Conservation (phyloP, 345 rosid species). For the Acer saccharum region DNA sequence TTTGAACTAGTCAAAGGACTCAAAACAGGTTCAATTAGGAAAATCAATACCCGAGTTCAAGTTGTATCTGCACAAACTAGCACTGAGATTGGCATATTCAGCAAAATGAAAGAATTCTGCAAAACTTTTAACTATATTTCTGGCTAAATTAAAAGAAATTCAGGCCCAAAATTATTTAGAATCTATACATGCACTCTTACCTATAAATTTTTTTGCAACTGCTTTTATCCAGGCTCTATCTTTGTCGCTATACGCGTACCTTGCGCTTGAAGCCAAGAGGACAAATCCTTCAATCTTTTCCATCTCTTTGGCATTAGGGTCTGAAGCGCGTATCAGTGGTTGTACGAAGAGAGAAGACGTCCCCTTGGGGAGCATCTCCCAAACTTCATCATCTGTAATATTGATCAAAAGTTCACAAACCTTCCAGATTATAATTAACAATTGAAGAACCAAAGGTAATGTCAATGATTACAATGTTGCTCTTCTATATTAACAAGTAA, state of each 20-base stretch:
- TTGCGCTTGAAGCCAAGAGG: slow-evolving; percentile 72
- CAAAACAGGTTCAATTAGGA: neutral
- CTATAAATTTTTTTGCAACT: slow-evolving; percentile 65
- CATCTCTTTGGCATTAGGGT: slow-evolving; percentile 24
- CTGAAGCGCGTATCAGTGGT: slow-evolving; percentile 46
- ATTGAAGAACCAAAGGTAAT: slow-evolving; percentile 4
- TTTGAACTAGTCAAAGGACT: neutral
- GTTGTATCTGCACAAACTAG: neutral
- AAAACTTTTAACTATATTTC: neutral
- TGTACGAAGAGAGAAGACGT: slow-evolving; percentile 68
- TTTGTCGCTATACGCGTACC: slow-evolving; percentile 72
- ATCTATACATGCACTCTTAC: slow-evolving; percentile 36
- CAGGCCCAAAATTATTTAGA: slow-evolving; percentile 16
- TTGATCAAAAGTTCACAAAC: slow-evolving; percentile 16
- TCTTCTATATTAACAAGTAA: neutral
- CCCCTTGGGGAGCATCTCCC: slow-evolving; percentile 69
- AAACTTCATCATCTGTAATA: slow-evolving; percentile 53
- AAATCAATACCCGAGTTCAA: neutral
- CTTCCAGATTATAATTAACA: slow-evolving; percentile 3
- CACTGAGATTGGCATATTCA: neutral
- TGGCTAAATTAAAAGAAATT: neutral
- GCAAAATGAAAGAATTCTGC: neutral
- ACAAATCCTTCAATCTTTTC: slow-evolving; percentile 54
- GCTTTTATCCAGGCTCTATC: slow-evolving; percentile 90
- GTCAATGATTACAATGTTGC: neutral